Conservation (phyloP, 2,329 filamentous ascomycete species). For the Sporothrix luriei region DNA sequence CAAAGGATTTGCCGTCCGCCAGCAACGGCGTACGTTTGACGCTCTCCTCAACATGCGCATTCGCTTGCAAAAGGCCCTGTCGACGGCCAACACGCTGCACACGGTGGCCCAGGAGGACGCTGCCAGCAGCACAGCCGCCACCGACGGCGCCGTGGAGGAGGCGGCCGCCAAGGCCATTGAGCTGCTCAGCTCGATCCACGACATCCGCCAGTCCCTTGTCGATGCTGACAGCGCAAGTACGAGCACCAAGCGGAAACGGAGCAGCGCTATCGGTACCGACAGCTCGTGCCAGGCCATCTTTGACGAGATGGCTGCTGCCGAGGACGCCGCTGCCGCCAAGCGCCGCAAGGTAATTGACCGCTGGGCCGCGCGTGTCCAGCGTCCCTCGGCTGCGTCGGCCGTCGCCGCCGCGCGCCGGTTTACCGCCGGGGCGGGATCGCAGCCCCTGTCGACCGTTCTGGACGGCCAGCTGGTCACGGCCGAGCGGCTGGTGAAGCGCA, state of each 20-base stretch:
- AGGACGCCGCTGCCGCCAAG: constrained; percentile 60
- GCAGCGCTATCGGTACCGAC: not conserved
- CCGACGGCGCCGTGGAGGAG: constrained; percentile 63
- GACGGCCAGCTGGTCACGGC: constrained; percentile 67
- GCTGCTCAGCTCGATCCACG: constrained; percentile 79
- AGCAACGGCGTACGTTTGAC: constrained; percentile 84
- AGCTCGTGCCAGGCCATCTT: constrained; percentile 66
- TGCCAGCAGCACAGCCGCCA: constrained; percentile 40
- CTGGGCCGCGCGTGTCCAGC: constrained; percentile 81
- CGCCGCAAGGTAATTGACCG: constrained; percentile 79
- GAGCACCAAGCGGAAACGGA: constrained; percentile 42
- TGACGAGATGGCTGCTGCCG: constrained; percentile 68
- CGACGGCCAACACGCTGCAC: constrained; percentile 75
- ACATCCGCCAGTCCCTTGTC: constrained; percentile 65
- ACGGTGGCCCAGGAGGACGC: constrained; percentile 50
- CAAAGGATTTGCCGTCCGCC: constrained; percentile 84
- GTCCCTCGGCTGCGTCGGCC: constrained; percentile 50
- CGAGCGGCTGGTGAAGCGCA: constrained; percentile 69
- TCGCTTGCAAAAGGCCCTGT: constrained; percentile 85
- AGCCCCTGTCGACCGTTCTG: constrained; percentile 68
- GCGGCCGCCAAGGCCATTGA: constrained; percentile 67
- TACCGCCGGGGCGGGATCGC: constrained; percentile 51
- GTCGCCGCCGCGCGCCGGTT: constrained; percentile 61
- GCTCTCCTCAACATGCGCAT: constrained; percentile 87
- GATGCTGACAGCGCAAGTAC: constrained; percentile 45